Evolutionary conservation across 1,284 basidiomycete genomes (phyloP), one percentile per base, ranked within the genome.

Genomic region (Vanrija humicola): DNA sequence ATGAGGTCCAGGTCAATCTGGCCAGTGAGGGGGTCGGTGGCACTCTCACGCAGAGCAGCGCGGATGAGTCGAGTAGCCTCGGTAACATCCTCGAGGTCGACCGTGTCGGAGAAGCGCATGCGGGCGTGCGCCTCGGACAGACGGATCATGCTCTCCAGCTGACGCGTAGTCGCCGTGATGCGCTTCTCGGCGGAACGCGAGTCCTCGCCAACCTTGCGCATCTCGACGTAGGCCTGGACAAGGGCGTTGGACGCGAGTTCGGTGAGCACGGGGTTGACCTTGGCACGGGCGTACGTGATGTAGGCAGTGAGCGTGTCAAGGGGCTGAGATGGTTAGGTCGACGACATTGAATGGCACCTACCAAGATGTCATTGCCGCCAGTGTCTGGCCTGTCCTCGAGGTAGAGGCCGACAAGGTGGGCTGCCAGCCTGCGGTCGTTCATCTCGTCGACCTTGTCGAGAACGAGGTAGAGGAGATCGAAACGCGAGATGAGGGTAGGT

Each of bases 81-180:
- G 60, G 83, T 80, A 21, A 98, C 96, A 70, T 98, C 96, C 52
- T 80, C 78, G 43, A 90, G 79, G 65, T 94, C 88, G 48, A 98
- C 95, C 48, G 83, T 82, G 28, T 85, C 81, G 19, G 87, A 88
- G 75, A 96, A 88, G 1, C 93, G 84, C 94, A 98, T 97, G 21
- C 94, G 83, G 0, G 95, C 94, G 71, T 98, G 95, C 0, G 89
- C 95, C 77, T 98, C 96, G 0, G 89, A 88, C 26, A 99, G 83
- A n/a, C 96, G 89, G 70, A 98, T 98, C 87, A 98, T 92, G 65
- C 86, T 89, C 77, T 98, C 95, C 28, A 98, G 84, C 77, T 98
- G 95, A 51, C 95, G 85, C 1, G 96, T 98, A 28, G 95, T 98
- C 1, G 96, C 95, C 0, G 96, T 98, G 76, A 98, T 98, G 12